Conservation (phyloP, 2,329 filamentous ascomycete genomes). For the Ophiosphaerella narmari region DNA sequence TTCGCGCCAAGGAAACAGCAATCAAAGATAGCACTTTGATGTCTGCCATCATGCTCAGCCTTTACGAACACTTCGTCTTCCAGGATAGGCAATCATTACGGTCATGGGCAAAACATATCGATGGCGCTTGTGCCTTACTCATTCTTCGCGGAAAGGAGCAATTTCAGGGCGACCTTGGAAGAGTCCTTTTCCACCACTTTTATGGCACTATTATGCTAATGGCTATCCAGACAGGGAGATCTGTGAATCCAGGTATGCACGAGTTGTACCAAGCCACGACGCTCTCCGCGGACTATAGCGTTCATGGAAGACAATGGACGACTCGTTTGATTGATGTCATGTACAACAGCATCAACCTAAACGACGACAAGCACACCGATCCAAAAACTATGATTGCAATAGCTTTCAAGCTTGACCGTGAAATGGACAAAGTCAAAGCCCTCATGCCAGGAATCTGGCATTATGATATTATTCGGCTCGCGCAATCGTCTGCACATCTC, state of each 20-base stretch:
- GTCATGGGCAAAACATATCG: slow-evolving; percentile 40
- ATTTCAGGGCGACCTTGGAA: slow-evolving; percentile 22
- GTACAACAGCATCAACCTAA: slow-evolving; percentile 26
- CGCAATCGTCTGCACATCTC: slow-evolving; percentile 16
- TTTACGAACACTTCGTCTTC: slow-evolving; percentile 41
- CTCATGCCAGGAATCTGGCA: slow-evolving; percentile 30
- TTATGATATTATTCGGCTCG: slow-evolving; percentile 23
- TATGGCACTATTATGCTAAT: slow-evolving; percentile 31
- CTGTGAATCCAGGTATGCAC: slow-evolving; percentile 20
- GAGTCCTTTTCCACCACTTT: slow-evolving; percentile 37
- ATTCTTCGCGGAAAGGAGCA: slow-evolving; percentile 35
- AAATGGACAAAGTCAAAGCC: slow-evolving; percentile 26
- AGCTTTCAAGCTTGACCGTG: slow-evolving; percentile 22
- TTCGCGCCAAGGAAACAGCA: slow-evolving; percentile 19
- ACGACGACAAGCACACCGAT: slow-evolving; percentile 18
- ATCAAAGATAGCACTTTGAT: slow-evolving; percentile 33
- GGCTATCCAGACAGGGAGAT: slow-evolving; percentile 21
- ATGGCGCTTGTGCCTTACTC: slow-evolving; percentile 40
- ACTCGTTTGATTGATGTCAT: slow-evolving; percentile 24
- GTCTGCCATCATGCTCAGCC: slow-evolving; percentile 37
- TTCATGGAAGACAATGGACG: slow-evolving; percentile 27
- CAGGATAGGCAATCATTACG: slow-evolving; percentile 31
- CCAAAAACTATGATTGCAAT: slow-evolving; percentile 17
- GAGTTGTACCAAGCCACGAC: slow-evolving; percentile 27
- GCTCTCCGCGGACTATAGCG: slow-evolving; percentile 20